Evolutionary conservation across 1,284 basidiomycete genomes (phyloP).

Genomic region (Pseudozyma hubeiensis): DNA sequence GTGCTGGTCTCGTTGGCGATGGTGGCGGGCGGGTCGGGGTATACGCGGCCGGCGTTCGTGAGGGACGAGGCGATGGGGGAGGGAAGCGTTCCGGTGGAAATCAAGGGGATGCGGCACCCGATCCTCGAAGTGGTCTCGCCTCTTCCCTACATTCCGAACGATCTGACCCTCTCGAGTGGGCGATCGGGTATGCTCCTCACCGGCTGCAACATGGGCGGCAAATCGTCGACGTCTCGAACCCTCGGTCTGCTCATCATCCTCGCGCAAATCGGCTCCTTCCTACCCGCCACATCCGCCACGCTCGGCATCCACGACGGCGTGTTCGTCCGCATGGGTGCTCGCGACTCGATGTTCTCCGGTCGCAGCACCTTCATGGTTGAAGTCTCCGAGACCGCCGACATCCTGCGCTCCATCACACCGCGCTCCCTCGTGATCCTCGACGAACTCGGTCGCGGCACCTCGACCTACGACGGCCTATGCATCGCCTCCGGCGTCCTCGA

Average conservation of each 20-base stretch:
- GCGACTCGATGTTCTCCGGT: slow-evolving; percentile 84
- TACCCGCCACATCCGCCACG: slow-evolving; percentile 78
- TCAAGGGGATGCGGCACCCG: slow-evolving; percentile 59
- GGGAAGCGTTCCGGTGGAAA: slow-evolving; percentile 20
- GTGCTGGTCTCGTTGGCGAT: slow-evolving; percentile 51
- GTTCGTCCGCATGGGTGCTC: slow-evolving; percentile 84
- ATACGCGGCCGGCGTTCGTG: slow-evolving; percentile 36
- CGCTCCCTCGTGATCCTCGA: slow-evolving; percentile 69
- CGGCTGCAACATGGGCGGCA: slow-evolving; percentile 72
- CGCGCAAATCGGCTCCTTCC: slow-evolving; percentile 73
- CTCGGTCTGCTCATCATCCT: slow-evolving; percentile 67
- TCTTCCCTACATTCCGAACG: slow-evolving; percentile 59
- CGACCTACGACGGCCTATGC: slow-evolving; percentile 57
- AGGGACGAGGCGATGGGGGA: slow-evolving; percentile 1
- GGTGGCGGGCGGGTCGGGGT: slow-evolving; percentile 51
- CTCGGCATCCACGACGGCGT: slow-evolving; percentile 85
- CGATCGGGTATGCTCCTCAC: slow-evolving; percentile 57
- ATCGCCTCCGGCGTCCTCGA: slow-evolving; percentile 56
- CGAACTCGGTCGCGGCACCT: slow-evolving; percentile 57
- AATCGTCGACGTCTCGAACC: slow-evolving; percentile 74
- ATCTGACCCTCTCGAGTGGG: slow-evolving; percentile 30
- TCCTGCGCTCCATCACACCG: slow-evolving; percentile 72
- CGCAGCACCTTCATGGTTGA: slow-evolving; percentile 96
- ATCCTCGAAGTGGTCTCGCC: slow-evolving; percentile 55
- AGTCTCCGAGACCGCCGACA: slow-evolving; percentile 91